phyloP scores from a whole-genome alignment of 139 green algal genomes.

The Chloropicon primus region DNA sequence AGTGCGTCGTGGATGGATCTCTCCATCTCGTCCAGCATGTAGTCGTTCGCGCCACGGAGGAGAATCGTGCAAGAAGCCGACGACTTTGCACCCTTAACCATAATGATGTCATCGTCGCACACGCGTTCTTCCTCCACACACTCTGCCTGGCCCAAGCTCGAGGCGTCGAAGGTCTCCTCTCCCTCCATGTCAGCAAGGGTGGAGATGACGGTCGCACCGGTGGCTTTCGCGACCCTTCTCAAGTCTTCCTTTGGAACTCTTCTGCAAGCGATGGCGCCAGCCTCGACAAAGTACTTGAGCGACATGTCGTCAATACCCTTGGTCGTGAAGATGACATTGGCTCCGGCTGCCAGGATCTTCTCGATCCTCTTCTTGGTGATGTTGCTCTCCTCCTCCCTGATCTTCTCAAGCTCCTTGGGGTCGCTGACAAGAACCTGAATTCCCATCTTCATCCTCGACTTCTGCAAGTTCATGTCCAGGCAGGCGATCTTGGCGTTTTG shows the following conservation, averaged over 20 bases:
- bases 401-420: slow-evolving; percentile 88
- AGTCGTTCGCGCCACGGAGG: slow-evolving; percentile 93
- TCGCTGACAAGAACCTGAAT: slow-evolving; percentile 81
- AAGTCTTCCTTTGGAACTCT: slow-evolving; percentile 93
- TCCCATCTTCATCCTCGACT: slow-evolving; percentile 75
- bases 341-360: slow-evolving; percentile 79
- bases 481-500: slow-evolving; percentile 62
- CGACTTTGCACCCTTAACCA: slow-evolving; percentile 49
- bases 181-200: slow-evolving; percentile 95
- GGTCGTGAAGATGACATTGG: slow-evolving; percentile 95
- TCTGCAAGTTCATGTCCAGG: slow-evolving; percentile 91
- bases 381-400: slow-evolving; percentile 82
- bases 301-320: slow-evolving; percentile 99
- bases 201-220: slow-evolving; percentile 56
- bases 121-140: slow-evolving; percentile 42
- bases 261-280: slow-evolving; percentile 72
- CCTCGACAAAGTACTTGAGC: slow-evolving; percentile 99
- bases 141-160: slow-evolving; percentile 47
- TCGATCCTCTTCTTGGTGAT: slow-evolving; percentile 92
- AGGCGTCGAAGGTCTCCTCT: slow-evolving; percentile 84
- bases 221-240: slow-evolving; percentile 80
- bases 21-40: slow-evolving; percentile 98
- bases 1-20: slow-evolving; percentile 90
- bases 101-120: slow-evolving; percentile 63
- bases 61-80: slow-evolving; percentile 49